A percentile compares a stretch with the other conserved stretches of the same genome.
These are phyloP conservation scores for Phoenix roebelenii DNA, from an alignment of 176 grass and related monocot genomes.

Conservation along the genomic window DNA sequence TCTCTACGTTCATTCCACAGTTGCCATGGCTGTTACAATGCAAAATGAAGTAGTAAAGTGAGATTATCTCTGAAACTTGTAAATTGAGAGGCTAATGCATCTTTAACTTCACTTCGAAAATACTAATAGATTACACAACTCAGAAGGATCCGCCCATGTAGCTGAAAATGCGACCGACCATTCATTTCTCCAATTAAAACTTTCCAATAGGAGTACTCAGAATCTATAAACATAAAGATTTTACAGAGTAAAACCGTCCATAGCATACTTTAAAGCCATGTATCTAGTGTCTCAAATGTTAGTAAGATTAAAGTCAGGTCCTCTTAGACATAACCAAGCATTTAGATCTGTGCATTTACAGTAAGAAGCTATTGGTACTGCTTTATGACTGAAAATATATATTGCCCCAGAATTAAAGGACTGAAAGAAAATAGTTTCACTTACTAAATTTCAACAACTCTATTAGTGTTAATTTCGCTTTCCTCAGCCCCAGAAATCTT, in stretches of 20 bases:
- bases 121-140: too few species aligned
- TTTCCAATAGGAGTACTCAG: too few species aligned
- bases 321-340: too few species aligned
- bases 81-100: neutral
- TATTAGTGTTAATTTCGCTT: constrained; percentile 18
- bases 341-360: too few species aligned
- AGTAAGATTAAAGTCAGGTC: too few species aligned
- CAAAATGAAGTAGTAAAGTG: neutral
- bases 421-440: neutral
- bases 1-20: constrained; percentile 7
- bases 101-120: constrained; percentile 5
- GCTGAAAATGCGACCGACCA: neutral
- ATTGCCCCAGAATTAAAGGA: too few species aligned
- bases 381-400: too few species aligned
- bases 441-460: constrained; percentile 33
- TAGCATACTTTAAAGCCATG: constrained; percentile 29
- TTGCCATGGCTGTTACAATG: constrained; percentile 24
- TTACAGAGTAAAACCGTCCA: constrained; percentile 11
- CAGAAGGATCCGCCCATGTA: too few species aligned
- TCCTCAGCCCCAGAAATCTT: constrained; percentile 15
- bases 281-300: neutral
- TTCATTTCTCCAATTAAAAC: too few species aligned
- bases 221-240: constrained; percentile 26
- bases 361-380: too few species aligned
- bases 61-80: neutral